These are phyloP conservation scores for Backusella mclennaniae DNA, from an alignment of 192 early-diverging fungal species.

Conservation along the genomic window DNA sequence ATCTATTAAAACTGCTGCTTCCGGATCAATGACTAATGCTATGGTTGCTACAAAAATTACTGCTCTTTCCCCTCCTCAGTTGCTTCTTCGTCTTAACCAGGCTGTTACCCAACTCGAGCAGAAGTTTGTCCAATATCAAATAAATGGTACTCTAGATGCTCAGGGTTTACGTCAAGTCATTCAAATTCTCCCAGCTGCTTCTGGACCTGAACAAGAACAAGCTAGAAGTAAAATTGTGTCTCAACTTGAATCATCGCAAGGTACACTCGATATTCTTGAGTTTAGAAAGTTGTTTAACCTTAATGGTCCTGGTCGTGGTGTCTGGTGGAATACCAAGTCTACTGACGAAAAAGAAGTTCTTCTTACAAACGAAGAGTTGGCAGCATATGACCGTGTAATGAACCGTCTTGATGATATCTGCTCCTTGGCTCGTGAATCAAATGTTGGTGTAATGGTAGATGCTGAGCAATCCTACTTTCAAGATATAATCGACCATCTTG, in stretches of 20 bases:
- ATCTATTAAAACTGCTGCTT: slow-evolving; percentile 66
- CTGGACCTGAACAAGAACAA: slow-evolving; percentile 14
- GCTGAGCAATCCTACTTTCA: slow-evolving; percentile 96
- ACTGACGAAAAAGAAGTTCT: slow-evolving; percentile 17
- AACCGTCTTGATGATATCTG: slow-evolving; percentile 68
- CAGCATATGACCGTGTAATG: slow-evolving; percentile 67
- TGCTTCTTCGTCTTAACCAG: slow-evolving; percentile 73
- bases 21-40: slow-evolving; percentile 52
- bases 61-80: slow-evolving; percentile 70
- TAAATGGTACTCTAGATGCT: slow-evolving; percentile 36
- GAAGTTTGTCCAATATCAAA: slow-evolving; percentile 43
- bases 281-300: slow-evolving; percentile 21
- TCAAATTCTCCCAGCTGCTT: slow-evolving; percentile 26
- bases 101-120: slow-evolving; percentile 46
- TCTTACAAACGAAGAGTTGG: slow-evolving; percentile 57
- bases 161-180: slow-evolving; percentile 37
- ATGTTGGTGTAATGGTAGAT: slow-evolving; percentile 84
- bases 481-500: slow-evolving; percentile 85
- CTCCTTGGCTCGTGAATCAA: slow-evolving; percentile 54
- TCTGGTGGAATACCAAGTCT: slow-evolving; percentile 15
- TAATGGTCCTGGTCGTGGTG: slow-evolving; percentile 13
- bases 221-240: neutral
- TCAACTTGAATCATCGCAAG: neutral
- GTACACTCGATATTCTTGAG: slow-evolving; percentile 10
- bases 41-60: slow-evolving; percentile 92